Conservation (phyloP, 805 yeast species). For the Brettanomyces anomalus region DNA sequence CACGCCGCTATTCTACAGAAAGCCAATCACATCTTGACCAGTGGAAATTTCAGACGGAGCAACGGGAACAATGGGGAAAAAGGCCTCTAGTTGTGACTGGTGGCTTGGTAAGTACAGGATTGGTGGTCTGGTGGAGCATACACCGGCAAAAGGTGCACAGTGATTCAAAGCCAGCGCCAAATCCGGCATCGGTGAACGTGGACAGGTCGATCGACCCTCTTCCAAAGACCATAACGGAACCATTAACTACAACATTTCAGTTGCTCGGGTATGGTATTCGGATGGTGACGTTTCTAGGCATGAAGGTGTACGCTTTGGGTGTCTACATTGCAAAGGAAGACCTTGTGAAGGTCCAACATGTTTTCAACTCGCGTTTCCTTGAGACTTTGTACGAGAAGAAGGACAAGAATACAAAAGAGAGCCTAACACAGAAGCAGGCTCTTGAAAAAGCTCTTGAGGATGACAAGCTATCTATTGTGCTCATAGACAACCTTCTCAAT, state of each 20-base stretch:
- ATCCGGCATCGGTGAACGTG: conserved; percentile 13
- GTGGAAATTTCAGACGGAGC: too few species aligned
- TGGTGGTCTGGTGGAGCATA: too few species aligned
- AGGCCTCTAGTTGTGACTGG: too few species aligned
- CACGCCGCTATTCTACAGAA: too few species aligned
- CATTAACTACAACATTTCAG: conserved; percentile 28
- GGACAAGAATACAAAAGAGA: not conserved
- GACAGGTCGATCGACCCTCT: conserved; percentile 22
- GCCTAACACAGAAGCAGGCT: conserved; percentile 29
- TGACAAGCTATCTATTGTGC: conserved; percentile 38
- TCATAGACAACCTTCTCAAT: conserved; percentile 50
- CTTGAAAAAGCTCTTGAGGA: conserved; percentile 39
- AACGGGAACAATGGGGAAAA: too few species aligned
- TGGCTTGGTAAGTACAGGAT: too few species aligned
- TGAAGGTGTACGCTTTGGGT: conserved; percentile 85
- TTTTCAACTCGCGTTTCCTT: conserved; percentile 35
- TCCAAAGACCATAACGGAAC: conserved; percentile 14
- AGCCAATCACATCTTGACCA: too few species aligned
- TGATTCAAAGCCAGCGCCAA: conserved; percentile 6
- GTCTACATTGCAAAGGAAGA: conserved; percentile 66
- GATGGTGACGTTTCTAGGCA: conserved; percentile 69
- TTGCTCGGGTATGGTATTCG: conserved; percentile 77
- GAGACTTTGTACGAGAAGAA: conserved; percentile 21
- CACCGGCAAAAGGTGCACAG: not conserved
- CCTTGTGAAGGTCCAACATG: conserved; percentile 27